phyloP scores from a whole-genome alignment of 1,284 basidiomycete species.

The Meira nashicola region DNA sequence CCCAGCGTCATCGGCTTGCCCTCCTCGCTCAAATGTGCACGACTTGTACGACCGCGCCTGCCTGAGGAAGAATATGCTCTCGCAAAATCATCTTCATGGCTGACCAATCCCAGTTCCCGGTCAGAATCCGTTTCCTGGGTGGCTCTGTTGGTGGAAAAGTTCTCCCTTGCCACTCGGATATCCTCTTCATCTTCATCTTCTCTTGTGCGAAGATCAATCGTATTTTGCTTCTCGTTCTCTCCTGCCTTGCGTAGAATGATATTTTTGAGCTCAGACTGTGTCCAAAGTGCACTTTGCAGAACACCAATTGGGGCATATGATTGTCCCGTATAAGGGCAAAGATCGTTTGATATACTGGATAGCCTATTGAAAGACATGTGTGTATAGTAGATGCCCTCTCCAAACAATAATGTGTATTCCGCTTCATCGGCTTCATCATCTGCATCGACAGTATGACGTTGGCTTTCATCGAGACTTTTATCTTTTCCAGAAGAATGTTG shows the following conservation, averaged over 20 bases:
- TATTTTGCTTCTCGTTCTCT: not conserved
- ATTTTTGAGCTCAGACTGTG: slow-evolving; percentile 34
- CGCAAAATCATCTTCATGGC: slow-evolving; percentile 27
- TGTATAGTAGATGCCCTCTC: slow-evolving; percentile 74
- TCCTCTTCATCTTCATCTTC: slow-evolving; percentile 4
- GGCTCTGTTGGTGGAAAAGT: no score
- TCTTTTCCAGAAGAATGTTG: not conserved
- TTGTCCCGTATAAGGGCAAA: slow-evolving; percentile 23
- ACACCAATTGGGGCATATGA: slow-evolving; percentile 30
- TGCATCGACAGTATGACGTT: not conserved
- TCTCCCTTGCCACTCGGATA: no score
- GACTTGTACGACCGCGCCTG: not conserved
- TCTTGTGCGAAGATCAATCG: no score
- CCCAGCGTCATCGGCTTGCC: slow-evolving; percentile 18
- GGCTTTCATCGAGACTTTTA: not conserved
- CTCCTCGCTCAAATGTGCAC: slow-evolving; percentile 1
- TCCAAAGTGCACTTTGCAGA: slow-evolving; percentile 41
- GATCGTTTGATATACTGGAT: slow-evolving; percentile 26
- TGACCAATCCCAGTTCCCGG: slow-evolving; percentile 32
- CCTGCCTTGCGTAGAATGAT: slow-evolving; percentile 20
- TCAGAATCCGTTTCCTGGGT: not conserved
- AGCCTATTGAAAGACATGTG: slow-evolving; percentile 64
- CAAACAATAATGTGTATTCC: slow-evolving; percentile 62
- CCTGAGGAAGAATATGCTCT: slow-evolving; percentile 19
- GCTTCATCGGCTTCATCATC: slow-evolving; percentile 34